Conservation (phyloP, 805 yeast species). For the Schwanniomyces yamadae region DNA sequence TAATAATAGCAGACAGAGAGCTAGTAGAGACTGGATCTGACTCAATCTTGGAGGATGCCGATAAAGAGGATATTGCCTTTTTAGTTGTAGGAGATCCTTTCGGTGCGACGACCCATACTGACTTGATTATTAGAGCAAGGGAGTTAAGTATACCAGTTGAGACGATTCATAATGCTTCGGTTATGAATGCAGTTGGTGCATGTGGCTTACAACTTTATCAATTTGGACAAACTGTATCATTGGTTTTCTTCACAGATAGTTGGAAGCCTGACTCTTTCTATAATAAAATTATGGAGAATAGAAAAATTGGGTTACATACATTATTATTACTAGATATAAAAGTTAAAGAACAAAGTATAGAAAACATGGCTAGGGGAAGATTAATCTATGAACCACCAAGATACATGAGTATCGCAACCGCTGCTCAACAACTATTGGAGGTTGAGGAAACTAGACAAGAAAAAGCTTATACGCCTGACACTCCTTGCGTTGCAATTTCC, state of each 20-base stretch:
- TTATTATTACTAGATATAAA: conserved; percentile 85
- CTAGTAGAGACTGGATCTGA: conserved; percentile 90
- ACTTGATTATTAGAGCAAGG: conserved; percentile 86
- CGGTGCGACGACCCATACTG: conserved; percentile 98
- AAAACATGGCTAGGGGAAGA: conserved; percentile 91
- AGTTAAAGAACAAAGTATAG: conserved; percentile 94
- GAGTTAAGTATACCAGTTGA: conserved; percentile 77
- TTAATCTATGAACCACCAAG: conserved; percentile 94
- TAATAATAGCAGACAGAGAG: conserved; percentile 90
- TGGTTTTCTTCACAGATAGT: conserved; percentile 90
- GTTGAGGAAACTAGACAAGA: conserved; percentile 77
- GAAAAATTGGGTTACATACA: conserved; percentile 89
- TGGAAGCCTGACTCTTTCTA: conserved; percentile 98
- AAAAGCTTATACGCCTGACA: conserved; percentile 75
- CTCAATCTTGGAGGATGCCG: conserved; percentile 72
- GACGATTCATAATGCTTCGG: conserved; percentile 90
- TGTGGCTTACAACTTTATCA: conserved; percentile 94
- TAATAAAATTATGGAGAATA: conserved; percentile 82
- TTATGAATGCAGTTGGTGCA: conserved; percentile 98
- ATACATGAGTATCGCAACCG: conserved; percentile 89
- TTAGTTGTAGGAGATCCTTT: conserved; percentile 97
- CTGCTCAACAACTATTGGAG: conserved; percentile 84
- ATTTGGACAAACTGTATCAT: conserved; percentile 95
- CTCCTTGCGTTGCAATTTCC: conserved; percentile 93
- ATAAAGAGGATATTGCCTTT: conserved; percentile 83